Percentiles rank a stretch among this genome's conserved stretches.
Conservation (phyloP, 176 grass and related monocot genomes). For the Alopecurus myosuroides region DNA sequence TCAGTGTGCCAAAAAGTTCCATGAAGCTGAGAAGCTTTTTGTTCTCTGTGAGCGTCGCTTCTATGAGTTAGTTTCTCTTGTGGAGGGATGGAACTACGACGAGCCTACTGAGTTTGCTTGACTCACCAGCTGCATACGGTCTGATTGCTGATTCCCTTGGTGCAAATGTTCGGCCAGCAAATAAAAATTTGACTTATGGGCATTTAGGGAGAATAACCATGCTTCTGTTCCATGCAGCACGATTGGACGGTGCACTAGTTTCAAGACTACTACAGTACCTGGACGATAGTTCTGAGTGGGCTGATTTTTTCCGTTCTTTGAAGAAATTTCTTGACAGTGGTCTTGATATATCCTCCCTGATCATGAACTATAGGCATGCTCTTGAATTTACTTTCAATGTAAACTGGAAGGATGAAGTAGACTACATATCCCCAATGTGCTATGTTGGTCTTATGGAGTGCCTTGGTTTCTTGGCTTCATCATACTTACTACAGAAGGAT, state of each 20-base stretch:
- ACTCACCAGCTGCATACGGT: neutral
- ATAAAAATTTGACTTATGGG: conserved; percentile 10
- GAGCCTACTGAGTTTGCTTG: conserved; percentile 23
- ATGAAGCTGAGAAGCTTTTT: neutral
- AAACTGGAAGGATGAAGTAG: conserved; percentile 17
- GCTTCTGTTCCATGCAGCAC: neutral
- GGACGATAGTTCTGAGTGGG: conserved; percentile 33
- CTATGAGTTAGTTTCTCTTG: conserved; percentile 28
- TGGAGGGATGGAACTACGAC: conserved; percentile 21
- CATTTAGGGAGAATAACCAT: neutral
- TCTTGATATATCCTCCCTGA: conserved; percentile 19
- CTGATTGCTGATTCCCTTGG: neutral
- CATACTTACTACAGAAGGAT: neutral
- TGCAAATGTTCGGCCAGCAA: neutral
- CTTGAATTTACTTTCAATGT: conserved; percentile 34
- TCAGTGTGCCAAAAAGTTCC: neutral
- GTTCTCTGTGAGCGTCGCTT: neutral
- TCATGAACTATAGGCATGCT: conserved; percentile 28
- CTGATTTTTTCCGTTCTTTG: conserved; percentile 30
- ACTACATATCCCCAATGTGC: conserved; percentile 54
- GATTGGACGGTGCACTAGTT: neutral
- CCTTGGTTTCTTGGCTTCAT: conserved; percentile 53
- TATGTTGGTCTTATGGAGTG: conserved; percentile 56
- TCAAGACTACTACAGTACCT: conserved; percentile 10
- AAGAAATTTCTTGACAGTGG: conserved; percentile 33